Evolutionary conservation across 1,139 yeast species (phyloP).

Genomic region (Saccharomycopsis crataegensis): DNA sequence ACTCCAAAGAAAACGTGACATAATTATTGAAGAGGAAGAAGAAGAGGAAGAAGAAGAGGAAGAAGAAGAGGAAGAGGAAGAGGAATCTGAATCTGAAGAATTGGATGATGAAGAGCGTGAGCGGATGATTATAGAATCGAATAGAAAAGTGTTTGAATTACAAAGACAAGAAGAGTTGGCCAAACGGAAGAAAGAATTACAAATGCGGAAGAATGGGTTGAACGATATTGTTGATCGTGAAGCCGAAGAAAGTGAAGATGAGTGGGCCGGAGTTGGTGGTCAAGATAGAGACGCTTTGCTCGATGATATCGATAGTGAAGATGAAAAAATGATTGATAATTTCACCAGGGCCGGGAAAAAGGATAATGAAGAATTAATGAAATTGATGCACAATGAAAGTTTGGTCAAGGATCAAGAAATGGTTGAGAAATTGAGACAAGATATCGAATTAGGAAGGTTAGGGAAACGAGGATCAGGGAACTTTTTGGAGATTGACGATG

Average conservation of each 20-base stretch:
- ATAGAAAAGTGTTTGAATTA: constrained; percentile 30
- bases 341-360: constrained; percentile 50
- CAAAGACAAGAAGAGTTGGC: constrained; percentile 24
- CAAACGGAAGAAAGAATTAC: constrained; percentile 36
- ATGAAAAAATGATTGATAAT: constrained; percentile 79
- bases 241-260: constrained; percentile 96
- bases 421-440: constrained; percentile 70
- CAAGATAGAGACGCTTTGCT: constrained; percentile 56
- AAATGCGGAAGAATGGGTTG: constrained; percentile 45
- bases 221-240: constrained; percentile 46
- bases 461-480: constrained; percentile 41
- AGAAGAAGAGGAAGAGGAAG: constrained; percentile 5
- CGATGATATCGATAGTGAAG: constrained; percentile 59
- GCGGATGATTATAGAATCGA: constrained; percentile 7
- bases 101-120: constrained; percentile 18
- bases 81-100: too few species aligned
- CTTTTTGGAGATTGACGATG: constrained; percentile 55
- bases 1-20: background rate
- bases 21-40: constrained; percentile 8
- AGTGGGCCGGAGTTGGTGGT: constrained; percentile 90
- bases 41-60: constrained; percentile 19
- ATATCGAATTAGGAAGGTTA: constrained; percentile 75
- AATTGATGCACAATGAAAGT: constrained; percentile 59
- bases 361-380: constrained; percentile 49
- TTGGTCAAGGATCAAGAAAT: constrained; percentile 61